Conservation (phyloP, 768 basidiomycete species). For the Trametes coccinea region DNA sequence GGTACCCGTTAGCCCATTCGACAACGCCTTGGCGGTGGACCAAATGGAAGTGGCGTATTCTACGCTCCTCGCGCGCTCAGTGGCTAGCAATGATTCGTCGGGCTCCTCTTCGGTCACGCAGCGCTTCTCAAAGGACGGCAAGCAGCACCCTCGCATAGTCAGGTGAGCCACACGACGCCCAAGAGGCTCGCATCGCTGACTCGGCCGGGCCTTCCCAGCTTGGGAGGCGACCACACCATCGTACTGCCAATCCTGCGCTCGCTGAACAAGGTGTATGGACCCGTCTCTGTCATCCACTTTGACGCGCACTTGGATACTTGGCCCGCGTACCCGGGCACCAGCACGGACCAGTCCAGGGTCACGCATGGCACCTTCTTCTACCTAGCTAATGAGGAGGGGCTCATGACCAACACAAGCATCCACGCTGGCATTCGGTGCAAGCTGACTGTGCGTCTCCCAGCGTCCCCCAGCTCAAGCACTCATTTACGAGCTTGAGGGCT, state of each 20-base stretch:
- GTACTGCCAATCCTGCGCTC: slow-evolving; percentile 84
- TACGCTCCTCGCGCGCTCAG: slow-evolving; percentile 64
- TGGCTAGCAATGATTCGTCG: slow-evolving; percentile 31
- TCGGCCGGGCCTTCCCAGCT: slow-evolving; percentile 18
- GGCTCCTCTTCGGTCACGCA: slow-evolving; percentile 24
- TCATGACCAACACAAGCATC: slow-evolving; percentile 71
- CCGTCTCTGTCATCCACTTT: slow-evolving; percentile 82
- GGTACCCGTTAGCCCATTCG: slow-evolving; percentile 79
- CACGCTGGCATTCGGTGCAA: slow-evolving; percentile 88
- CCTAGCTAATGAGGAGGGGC: slow-evolving; percentile 73
- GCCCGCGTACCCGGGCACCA: slow-evolving; percentile 39
- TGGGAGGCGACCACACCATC: slow-evolving; percentile 88
- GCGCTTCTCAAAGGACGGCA: slow-evolving; percentile 53
- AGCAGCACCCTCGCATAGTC: slow-evolving; percentile 73
- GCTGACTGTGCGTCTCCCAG: slow-evolving; percentile 35
- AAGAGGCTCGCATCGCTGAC: neutral
- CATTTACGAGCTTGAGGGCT: neutral
- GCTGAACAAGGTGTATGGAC: slow-evolving; percentile 76
- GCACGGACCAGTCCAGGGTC: slow-evolving; percentile 61
- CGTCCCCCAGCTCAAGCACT: slow-evolving; percentile 8
- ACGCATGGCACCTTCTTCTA: slow-evolving; percentile 90
- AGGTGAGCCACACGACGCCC: slow-evolving; percentile 36
- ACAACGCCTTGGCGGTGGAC: slow-evolving; percentile 80
- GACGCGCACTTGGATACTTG: slow-evolving; percentile 79
- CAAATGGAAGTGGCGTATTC: slow-evolving; percentile 88